These are phyloP conservation scores for Saccharomycopsis capsularis DNA, from an alignment of 805 yeast species.

Conservation along the genomic window DNA sequence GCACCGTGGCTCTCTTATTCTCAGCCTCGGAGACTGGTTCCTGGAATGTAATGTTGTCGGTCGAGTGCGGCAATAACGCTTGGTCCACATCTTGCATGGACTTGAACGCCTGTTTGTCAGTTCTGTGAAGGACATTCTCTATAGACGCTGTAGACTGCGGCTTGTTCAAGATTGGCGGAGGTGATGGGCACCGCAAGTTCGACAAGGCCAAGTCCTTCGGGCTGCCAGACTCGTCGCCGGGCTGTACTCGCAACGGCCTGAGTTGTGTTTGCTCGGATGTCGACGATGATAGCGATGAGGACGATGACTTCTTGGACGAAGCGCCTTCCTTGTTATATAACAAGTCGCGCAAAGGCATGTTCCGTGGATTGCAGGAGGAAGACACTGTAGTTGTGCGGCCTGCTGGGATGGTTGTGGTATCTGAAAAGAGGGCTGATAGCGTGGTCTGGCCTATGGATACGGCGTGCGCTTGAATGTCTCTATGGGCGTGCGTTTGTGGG, in stretches of 20 bases:
- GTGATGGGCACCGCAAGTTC: neutral
- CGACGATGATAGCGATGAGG: neutral
- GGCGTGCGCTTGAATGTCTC: no score
- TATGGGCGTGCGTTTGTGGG: no score
- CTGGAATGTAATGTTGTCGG: neutral
- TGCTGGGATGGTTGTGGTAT: no score
- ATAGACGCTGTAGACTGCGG: conserved; percentile 1
- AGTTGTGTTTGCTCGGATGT: neutral
- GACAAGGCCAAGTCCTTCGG: neutral
- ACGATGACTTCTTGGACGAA: no score
- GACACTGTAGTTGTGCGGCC: no score
- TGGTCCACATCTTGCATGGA: neutral
- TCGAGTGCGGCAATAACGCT: neutral
- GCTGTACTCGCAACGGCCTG: neutral
- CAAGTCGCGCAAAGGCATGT: neutral
- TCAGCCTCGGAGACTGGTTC: neutral
- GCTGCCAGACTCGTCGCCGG: neutral
- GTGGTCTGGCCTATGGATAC: no score
- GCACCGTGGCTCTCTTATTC: neutral
- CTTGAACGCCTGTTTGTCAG: neutral
- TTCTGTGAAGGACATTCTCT: neutral
- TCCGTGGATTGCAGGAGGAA: no score
- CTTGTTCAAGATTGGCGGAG: neutral
- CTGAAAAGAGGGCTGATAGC: no score
- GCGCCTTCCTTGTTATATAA: neutral